Evolutionary conservation across 257 asterid genomes (phyloP), one percentile per base, ranked within the genome.

Genomic region (Nicotiana paniculata): DNA sequence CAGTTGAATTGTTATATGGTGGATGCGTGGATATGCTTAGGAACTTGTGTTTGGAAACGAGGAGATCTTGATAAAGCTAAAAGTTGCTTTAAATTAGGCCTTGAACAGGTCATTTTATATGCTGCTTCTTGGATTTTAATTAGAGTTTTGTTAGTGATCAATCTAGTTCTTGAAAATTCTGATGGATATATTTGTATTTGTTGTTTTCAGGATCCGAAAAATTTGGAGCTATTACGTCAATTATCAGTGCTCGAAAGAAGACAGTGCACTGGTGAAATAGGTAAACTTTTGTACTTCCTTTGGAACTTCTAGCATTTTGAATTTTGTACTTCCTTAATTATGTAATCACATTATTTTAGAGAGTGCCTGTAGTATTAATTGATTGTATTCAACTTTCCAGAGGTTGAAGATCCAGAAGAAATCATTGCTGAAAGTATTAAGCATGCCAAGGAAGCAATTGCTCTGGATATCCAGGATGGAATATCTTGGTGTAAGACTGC

Each of bases 381-480:
- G 85, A 85, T 75, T 76, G 80, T 43, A 76, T 81, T 87, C 81
- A 79, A 21, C 81, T 51, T 89, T 91, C 76, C 91, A 93, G 98
- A 89, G 81, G 80, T 93, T 72, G 97, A 92, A 84, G 90, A 93
- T 85, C 88, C 82, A 90, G 92, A 80, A 21, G 93, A 90, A 88
- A 70, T 90, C 77, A 92, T 92, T 76, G 95, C 89, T 81, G 98
- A 95, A 86, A 92, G 98, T 88, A 87, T 95, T 81, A 91, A 88
- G 79, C 99, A 91, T 78, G 97, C 97, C 66, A 95, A 91, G 84
- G 95, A 93, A 85, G 97, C 98, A 68, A 85, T 92, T 51, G 37
- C 95, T 82, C 90, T 93, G 33, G 98, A 95, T 85, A 95, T 95
- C 85, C 87, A 87, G 89, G 98, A 95, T 87, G 99, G 99, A 81